Evolutionary conservation across 2,329 filamentous ascomycete species (phyloP).

Genomic region (Trichoderma sp.): DNA sequence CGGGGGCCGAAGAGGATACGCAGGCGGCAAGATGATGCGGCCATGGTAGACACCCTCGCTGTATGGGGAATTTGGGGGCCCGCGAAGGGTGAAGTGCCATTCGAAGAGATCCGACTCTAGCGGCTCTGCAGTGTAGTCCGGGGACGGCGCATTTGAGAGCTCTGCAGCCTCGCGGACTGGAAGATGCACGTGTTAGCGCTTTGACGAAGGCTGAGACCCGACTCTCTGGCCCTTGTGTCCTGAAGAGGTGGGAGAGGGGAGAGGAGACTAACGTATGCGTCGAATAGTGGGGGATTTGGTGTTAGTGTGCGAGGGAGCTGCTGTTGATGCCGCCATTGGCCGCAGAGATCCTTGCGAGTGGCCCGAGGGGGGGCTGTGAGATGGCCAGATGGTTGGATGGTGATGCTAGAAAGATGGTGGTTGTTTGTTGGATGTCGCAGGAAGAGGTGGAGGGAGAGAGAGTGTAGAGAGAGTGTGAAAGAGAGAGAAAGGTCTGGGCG

Average conservation of each 20-base stretch:
- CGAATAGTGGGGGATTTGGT: constrained; percentile 80
- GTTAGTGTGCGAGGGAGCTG: constrained; percentile 52
- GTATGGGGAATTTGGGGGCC: constrained; percentile 78
- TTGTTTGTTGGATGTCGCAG: not conserved
- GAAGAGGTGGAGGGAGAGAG: not conserved
- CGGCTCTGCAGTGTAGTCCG: constrained; percentile 81
- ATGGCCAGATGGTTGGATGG: not conserved
- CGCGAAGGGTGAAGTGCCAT: constrained; percentile 98
- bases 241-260: not conserved
- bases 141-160: constrained; percentile 72
- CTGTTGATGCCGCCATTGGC: constrained; percentile 6
- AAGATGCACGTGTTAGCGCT: constrained; percentile 2
- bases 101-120: constrained; percentile 91
- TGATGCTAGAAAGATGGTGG: not conserved
- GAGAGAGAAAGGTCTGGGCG: not conserved
- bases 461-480: not conserved
- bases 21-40: constrained; percentile 83
- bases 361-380: not conserved
- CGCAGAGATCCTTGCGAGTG: not conserved
- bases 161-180: constrained; percentile 87
- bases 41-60: constrained; percentile 87
- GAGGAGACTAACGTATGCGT: constrained; percentile 65
- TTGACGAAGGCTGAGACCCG: not conserved
- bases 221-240: not conserved
- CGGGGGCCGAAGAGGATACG: constrained; percentile 88